phyloP scores from a whole-genome alignment of 208 protist species.

The Trypanosoma platydactyli region DNA sequence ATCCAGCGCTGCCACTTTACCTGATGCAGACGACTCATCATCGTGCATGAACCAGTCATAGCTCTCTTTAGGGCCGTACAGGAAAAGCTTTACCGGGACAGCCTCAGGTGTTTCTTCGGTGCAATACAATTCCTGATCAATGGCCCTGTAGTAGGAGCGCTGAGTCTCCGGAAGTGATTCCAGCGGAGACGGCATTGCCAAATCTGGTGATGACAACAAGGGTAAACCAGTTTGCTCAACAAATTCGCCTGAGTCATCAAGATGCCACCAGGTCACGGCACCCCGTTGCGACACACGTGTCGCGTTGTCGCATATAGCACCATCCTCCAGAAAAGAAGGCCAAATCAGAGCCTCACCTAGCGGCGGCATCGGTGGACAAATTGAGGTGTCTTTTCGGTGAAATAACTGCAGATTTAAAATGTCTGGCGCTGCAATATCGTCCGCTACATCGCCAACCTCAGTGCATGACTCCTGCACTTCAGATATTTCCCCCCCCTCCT shows the following conservation, averaged over 20 bases:
- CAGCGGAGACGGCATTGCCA: conserved; percentile 2
- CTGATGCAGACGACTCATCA: conserved; percentile 57
- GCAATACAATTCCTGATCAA: conserved; percentile 30
- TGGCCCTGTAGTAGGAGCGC: conserved; percentile 25
- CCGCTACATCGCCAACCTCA: conserved; percentile 1
- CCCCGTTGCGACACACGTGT: conserved; percentile 79
- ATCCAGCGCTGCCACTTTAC: conserved; percentile 64
- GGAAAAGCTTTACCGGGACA: conserved; percentile 63
- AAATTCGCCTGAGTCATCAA: conserved; percentile 91
- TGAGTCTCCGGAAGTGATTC: conserved; percentile 12
- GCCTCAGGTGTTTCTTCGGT: conserved; percentile 20
- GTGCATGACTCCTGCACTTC: conserved; percentile 9
- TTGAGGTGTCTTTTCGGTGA: conserved; percentile 56
- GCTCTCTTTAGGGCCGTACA: conserved; percentile 74
- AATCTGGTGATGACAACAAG: conserved; percentile 12
- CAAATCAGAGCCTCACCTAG: conserved; percentile 71
- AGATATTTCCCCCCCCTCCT: conserved; percentile 23
- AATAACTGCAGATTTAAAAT: conserved; percentile 88
- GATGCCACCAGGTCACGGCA: conserved; percentile 84
- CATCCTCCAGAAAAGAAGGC: conserved; percentile 71
- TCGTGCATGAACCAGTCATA: conserved; percentile 94
- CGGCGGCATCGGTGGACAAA: conserved; percentile 52
- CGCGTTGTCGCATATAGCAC: conserved; percentile 79
- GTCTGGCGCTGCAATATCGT: conserved; percentile 21
- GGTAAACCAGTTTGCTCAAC: conserved; percentile 81